A percentile compares a stretch with the other conserved stretches of the same genome.
phyloP scores from a whole-genome alignment of 2,329 filamentous ascomycete species.

The Verticillium klebahnii region DNA sequence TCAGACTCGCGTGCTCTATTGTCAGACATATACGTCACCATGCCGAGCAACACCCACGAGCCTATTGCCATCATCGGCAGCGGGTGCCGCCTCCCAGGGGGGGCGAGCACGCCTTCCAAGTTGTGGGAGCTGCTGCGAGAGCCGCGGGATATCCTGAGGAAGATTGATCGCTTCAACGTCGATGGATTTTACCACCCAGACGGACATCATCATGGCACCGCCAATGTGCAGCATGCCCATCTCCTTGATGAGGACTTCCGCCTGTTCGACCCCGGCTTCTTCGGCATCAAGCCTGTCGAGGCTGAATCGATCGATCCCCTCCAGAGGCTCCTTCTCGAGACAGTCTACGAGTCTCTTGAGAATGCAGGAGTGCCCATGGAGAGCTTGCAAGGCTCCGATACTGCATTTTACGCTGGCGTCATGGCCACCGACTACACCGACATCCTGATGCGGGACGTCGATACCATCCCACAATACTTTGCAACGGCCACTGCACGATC shows the following conservation, averaged over 20 bases:
- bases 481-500: constrained; percentile 26
- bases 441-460: constrained; percentile 18
- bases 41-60: neutral
- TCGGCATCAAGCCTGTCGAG: constrained; percentile 20
- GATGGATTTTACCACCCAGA: neutral
- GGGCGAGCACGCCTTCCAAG: constrained; percentile 4
- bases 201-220: neutral
- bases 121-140: constrained; percentile 5
- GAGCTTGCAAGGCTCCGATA: constrained; percentile 1
- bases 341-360: constrained; percentile 27
- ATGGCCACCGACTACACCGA: constrained; percentile 23
- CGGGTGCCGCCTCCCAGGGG: constrained; percentile 5
- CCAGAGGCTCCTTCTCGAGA: constrained; percentile 26
- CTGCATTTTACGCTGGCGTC: constrained; percentile 16
- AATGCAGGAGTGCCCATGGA: constrained; percentile 9
- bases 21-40: neutral
- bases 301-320: constrained; percentile 26
- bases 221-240: constrained; percentile 14
- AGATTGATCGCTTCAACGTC: neutral
- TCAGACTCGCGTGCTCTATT: too few relatives aligned
- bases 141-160: neutral
- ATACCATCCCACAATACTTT: constrained; percentile 21
- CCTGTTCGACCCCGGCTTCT: constrained; percentile 21
- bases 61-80: constrained; percentile 6
- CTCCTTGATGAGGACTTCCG: constrained; percentile 15